Conservation (phyloP, 2,329 filamentous ascomycete species). For the Xylaria digitata region DNA sequence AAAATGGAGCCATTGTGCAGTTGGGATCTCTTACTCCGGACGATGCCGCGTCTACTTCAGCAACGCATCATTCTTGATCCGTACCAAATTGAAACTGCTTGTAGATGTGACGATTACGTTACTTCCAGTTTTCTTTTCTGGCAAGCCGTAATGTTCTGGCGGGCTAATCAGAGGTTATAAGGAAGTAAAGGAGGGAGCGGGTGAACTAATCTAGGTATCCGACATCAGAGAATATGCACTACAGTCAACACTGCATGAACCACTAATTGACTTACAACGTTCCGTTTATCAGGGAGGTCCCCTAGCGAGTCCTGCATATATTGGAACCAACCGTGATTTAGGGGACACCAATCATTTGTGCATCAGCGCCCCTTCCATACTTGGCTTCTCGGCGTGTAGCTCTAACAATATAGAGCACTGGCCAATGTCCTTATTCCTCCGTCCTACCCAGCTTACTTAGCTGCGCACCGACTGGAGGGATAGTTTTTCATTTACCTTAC, state of each 20-base stretch:
- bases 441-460: background rate
- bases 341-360: background rate
- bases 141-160: background rate
- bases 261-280: background rate
- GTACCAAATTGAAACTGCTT: too few species aligned
- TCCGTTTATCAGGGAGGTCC: background rate
- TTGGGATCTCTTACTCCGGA: too few species aligned
- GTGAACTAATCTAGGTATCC: background rate
- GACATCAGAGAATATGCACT: background rate
- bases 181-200: background rate
- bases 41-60: too few species aligned
- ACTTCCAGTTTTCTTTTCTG: background rate
- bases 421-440: background rate
- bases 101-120: too few species aligned
- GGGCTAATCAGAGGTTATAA: background rate
- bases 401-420: background rate
- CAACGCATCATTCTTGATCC: too few species aligned
- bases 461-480: background rate
- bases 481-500: background rate
- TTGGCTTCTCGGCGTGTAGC: background rate
- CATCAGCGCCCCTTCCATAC: background rate
- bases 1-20: too few species aligned
- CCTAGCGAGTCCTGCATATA: background rate
- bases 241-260: background rate
- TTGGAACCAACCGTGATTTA: background rate